phyloP scores from a whole-genome alignment of 2,329 filamentous ascomycete genomes.

The Ambrosiella beaveri region DNA sequence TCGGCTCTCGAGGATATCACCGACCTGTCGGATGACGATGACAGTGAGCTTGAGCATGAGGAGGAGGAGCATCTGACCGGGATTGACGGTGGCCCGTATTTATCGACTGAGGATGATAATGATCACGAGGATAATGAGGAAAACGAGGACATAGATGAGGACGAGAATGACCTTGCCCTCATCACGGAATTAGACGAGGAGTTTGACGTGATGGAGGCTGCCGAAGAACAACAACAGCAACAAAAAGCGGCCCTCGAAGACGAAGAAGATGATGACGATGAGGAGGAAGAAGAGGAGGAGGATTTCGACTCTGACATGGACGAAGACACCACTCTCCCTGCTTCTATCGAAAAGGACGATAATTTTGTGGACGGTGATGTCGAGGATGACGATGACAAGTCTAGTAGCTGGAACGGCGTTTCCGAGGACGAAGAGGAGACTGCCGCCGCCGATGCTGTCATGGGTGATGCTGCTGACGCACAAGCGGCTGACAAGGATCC shows the following conservation, averaged over 20 bases:
- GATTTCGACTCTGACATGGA: slow-evolving; percentile 20
- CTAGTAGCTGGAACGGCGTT: slow-evolving; percentile 37
- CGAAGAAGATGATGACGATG: neutral
- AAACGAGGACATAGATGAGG: slow-evolving; percentile 20
- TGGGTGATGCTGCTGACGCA: slow-evolving; percentile 13
- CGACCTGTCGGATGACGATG: slow-evolving; percentile 61
- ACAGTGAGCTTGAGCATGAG: slow-evolving; percentile 58
- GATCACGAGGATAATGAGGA: slow-evolving; percentile 25
- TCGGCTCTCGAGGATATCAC: slow-evolving; percentile 16
- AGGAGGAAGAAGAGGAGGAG: slow-evolving; percentile 17
- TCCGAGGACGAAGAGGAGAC: neutral
- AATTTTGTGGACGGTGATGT: too few relatives aligned
- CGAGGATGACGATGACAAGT: too few relatives aligned
- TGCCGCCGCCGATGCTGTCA: slow-evolving; percentile 29
- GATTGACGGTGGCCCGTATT: slow-evolving; percentile 24
- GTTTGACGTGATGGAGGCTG: slow-evolving; percentile 9
- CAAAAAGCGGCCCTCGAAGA: slow-evolving; percentile 5
- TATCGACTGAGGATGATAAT: slow-evolving; percentile 24
- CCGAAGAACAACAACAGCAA: slow-evolving; percentile 9
- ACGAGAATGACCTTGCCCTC: slow-evolving; percentile 16
- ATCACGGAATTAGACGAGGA: neutral
- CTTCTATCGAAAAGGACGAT: too few relatives aligned
- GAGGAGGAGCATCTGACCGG: slow-evolving; percentile 60
- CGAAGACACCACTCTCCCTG: neutral
- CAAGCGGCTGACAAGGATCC: slow-evolving; percentile 20